Evolutionary conservation across 306 rosid genomes (phyloP).

Genomic region (Castanospermum australe): DNA sequence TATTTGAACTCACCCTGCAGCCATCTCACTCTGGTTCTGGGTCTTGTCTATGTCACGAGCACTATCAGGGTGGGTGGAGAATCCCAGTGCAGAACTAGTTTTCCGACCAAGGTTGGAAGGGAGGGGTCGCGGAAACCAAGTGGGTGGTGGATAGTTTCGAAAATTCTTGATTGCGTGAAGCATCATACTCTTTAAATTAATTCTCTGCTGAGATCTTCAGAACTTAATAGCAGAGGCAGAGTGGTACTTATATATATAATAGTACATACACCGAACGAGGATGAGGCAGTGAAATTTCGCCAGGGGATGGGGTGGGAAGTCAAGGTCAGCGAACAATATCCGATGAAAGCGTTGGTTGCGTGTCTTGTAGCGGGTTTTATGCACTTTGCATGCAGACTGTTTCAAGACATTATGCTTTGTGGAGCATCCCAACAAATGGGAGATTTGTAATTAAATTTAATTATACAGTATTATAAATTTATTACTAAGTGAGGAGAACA

Average conservation of each 20-base stretch:
- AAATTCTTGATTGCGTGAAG: conserved; percentile 17
- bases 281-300: too few species aligned
- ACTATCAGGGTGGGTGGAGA: conserved; percentile 5
- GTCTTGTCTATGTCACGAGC: conserved; percentile 34
- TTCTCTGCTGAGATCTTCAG: neutral
- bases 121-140: conserved; percentile 2
- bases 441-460: too few species aligned
- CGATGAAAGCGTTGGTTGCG: neutral
- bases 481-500: too few species aligned
- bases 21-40: conserved; percentile 26
- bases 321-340: neutral
- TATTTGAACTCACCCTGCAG: conserved; percentile 27
- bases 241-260: neutral
- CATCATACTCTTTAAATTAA: conserved; percentile 11
- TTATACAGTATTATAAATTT: too few species aligned
- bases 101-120: neutral
- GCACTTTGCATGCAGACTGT: neutral
- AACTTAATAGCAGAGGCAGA: neutral
- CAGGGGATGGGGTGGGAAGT: neutral
- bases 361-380: neutral
- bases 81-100: neutral
- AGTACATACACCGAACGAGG: neutral
- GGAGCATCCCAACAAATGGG: neutral
- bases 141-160: conserved; percentile 11
- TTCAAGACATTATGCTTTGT: neutral